Conservation (phyloP, 1,284 basidiomycete species). For the Cutaneotrichosporon sp. region DNA sequence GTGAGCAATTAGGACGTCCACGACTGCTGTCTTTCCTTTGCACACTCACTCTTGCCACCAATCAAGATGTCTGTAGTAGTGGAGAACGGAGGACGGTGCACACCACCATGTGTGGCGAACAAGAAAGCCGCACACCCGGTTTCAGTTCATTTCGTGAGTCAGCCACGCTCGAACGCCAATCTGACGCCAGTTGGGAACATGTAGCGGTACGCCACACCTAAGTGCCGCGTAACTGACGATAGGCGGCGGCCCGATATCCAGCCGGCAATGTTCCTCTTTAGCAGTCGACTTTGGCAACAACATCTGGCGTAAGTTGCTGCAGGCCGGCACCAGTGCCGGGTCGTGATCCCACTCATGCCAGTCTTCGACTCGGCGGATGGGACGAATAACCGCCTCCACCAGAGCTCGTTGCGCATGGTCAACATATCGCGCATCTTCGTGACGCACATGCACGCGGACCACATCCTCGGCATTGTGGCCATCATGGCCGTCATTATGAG, state of each 20-base stretch:
- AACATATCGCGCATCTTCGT: constrained; percentile 72
- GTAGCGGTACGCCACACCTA: constrained; percentile 30
- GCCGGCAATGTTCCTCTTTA: constrained; percentile 47
- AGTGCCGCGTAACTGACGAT: constrained; percentile 2
- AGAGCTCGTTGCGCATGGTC: constrained; percentile 57
- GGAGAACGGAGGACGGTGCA: not conserved
- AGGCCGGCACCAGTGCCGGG: too few species aligned
- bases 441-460: constrained; percentile 87
- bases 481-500: constrained; percentile 63
- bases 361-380: constrained; percentile 87
- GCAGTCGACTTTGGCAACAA: constrained; percentile 47
- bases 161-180: not conserved
- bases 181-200: constrained; percentile 43
- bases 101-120: not conserved
- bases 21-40: too few species aligned
- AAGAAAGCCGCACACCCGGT: constrained; percentile 26
- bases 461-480: constrained; percentile 72
- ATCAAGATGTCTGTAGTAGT: not conserved
- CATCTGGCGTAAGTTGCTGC: constrained; percentile 45
- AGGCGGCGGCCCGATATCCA: constrained; percentile 47
- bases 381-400: constrained; percentile 72
- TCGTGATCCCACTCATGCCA: constrained; percentile 47
- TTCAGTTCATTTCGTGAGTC: constrained; percentile 39
- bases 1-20: not conserved
- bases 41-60: not conserved